Percentiles rank a stretch among this genome's conserved stretches.
These are phyloP conservation scores for Tolypocladium paradoxum DNA, from an alignment of 2,329 filamentous ascomycete species.

Conservation along the genomic window DNA sequence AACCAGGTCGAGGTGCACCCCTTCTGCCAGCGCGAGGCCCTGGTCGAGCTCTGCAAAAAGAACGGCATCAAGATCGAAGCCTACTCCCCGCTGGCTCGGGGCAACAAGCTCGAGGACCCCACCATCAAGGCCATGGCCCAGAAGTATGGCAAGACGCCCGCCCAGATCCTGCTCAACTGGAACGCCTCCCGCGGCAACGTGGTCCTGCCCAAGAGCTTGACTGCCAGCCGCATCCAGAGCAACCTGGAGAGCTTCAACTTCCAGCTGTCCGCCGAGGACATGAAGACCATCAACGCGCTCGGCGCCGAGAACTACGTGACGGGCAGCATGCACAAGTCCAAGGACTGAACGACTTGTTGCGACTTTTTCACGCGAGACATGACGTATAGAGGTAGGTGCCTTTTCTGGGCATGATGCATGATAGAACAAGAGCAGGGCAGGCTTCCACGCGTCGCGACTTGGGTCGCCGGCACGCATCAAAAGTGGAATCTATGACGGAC, in stretches of 20 bases:
- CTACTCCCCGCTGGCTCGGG: slow-evolving; percentile 40
- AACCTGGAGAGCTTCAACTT: slow-evolving; percentile 56
- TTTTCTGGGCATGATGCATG: background rate
- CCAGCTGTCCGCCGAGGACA: slow-evolving; percentile 47
- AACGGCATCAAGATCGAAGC: slow-evolving; percentile 45
- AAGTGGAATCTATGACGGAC: background rate
- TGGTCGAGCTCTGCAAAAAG: slow-evolving; percentile 45
- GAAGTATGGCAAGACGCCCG: slow-evolving; percentile 61
- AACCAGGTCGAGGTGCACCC: slow-evolving; percentile 79
- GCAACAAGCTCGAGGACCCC: slow-evolving; percentile 39
- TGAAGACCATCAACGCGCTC: slow-evolving; percentile 51
- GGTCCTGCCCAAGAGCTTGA: slow-evolving; percentile 64
- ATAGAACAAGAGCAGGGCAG: background rate
- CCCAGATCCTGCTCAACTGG: slow-evolving; percentile 71
- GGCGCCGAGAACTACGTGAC: slow-evolving; percentile 63
- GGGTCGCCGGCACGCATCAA: background rate
- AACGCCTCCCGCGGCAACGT: slow-evolving; percentile 65
- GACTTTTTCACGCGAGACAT: background rate
- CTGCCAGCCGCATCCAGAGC: slow-evolving; percentile 50
- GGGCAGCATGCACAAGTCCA: slow-evolving; percentile 32
- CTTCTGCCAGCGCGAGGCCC: slow-evolving; percentile 52
- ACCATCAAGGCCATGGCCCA: slow-evolving; percentile 50
- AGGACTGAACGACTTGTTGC: slow-evolving; percentile 16
- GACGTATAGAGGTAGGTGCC: slow-evolving; percentile 2
- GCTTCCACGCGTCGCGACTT: background rate